Percentiles rank a stretch among this genome's conserved stretches.
Conservation (phyloP, 208 protist species). For the Trichomonas gallinae region DNA sequence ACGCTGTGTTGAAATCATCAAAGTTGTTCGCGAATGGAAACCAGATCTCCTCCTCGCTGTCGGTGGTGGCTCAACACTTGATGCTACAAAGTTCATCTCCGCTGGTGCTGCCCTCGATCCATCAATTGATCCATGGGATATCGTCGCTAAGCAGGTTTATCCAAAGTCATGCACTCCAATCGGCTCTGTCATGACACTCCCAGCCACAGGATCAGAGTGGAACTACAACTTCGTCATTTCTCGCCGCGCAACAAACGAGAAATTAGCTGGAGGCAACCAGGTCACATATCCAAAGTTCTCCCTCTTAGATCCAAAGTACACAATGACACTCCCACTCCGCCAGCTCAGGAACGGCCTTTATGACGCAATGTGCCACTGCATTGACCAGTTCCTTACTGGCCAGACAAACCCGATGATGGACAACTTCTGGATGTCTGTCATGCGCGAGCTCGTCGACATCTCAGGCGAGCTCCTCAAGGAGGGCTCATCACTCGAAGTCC, state of each 20-base stretch:
- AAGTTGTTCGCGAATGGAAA: not conserved
- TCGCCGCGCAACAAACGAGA: not conserved
- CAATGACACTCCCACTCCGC: not conserved
- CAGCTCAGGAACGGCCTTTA: not conserved
- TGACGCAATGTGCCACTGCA: not conserved
- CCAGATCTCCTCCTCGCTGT: not conserved
- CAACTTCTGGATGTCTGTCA: not conserved
- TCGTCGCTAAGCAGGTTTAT: not conserved
- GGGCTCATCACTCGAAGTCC: not conserved
- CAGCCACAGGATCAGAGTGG: slow-evolving; percentile 1
- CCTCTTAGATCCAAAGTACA: not conserved
- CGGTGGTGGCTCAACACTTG: not conserved
- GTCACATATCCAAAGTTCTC: not conserved
- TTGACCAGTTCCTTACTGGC: not conserved
- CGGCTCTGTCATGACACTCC: not conserved
- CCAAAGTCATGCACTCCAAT: not conserved
- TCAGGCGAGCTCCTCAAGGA: not conserved
- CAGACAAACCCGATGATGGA: not conserved
- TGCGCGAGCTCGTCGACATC: not conserved
- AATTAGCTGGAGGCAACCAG: not conserved
- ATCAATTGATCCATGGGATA: not conserved
- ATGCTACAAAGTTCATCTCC: not conserved
- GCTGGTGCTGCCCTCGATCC: not conserved
- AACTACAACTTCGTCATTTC: not conserved
- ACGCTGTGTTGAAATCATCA: not conserved